Conservation (phyloP, 768 basidiomycete genomes). For the Leucocoprinus leucothites region DNA sequence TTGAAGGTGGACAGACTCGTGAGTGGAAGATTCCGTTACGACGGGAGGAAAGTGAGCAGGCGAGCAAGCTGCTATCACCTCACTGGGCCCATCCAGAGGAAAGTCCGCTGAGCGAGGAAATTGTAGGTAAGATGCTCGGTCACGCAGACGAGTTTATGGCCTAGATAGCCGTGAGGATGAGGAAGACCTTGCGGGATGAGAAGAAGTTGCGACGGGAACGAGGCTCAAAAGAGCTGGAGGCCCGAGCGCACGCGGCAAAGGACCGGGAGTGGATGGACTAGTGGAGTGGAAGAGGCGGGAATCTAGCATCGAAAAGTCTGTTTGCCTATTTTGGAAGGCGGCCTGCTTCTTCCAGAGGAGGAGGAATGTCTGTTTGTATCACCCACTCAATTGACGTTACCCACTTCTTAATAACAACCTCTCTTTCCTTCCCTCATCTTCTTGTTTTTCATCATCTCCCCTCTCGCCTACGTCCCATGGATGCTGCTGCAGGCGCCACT, state of each 20-base stretch:
- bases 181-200: conserved; percentile 5
- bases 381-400: conserved; percentile 29
- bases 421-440: conserved; percentile 25
- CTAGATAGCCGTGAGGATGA: conserved; percentile 7
- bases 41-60: background rate
- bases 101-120: conserved; percentile 9
- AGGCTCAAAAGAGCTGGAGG: conserved; percentile 3
- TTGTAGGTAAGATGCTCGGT: background rate
- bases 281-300: conserved; percentile 11
- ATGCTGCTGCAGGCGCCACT: conserved; percentile 36
- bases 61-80: background rate
- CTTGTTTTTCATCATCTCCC: conserved; percentile 38
- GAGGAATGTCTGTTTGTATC: conserved; percentile 40
- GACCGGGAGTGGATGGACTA: conserved; percentile 2
- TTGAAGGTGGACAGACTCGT: background rate
- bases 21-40: background rate
- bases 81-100: background rate
- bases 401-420: conserved; percentile 21
- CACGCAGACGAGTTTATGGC: conserved; percentile 11
- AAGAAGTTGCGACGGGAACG: conserved; percentile 11
- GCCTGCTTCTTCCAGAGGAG: conserved; percentile 44
- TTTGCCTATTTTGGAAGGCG: conserved; percentile 28
- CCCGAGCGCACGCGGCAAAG: background rate
- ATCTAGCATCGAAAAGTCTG: conserved; percentile 18
- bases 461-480: conserved; percentile 24